Conservation (phyloP, 495 filamentous ascomycete genomes). For the Filosporella fistucella region DNA sequence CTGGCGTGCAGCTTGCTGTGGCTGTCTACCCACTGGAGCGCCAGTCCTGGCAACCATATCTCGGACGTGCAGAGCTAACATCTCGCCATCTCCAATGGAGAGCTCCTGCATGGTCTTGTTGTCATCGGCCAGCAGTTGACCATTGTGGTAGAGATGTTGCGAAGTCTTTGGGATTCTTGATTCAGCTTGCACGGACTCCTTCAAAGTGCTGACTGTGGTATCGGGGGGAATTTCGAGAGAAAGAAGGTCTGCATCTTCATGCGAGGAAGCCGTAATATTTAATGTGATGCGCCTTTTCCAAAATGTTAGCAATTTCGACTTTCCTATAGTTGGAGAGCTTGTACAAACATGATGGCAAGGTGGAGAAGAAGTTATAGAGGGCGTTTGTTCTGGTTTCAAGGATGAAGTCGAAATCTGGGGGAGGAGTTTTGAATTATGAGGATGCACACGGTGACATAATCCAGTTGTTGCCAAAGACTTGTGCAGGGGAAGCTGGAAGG, state of each 20-base stretch:
- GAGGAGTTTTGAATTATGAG: too few species aligned
- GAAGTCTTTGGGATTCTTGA: slow-evolving; percentile 44
- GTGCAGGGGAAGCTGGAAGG: too few species aligned
- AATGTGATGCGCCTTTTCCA: slow-evolving; percentile 85
- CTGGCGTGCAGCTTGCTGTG: slow-evolving; percentile 21
- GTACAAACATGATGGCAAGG: slow-evolving; percentile 23
- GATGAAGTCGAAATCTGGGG: too few species aligned
- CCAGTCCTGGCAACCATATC: slow-evolving; percentile 42
- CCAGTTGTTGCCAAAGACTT: too few species aligned
- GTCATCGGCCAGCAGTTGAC: slow-evolving; percentile 71
- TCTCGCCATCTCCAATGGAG: slow-evolving; percentile 83
- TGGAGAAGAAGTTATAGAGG: too few species aligned
- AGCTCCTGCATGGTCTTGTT: slow-evolving; percentile 74
- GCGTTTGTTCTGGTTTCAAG: too few species aligned
- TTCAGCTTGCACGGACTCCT: slow-evolving; percentile 70
- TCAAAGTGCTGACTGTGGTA: slow-evolving; percentile 83
- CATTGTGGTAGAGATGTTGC: slow-evolving; percentile 85
- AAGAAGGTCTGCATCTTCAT: slow-evolving; percentile 70
- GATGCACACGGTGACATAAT: too few species aligned
- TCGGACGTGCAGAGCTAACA: slow-evolving; percentile 80
- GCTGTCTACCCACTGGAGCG: slow-evolving; percentile 10
- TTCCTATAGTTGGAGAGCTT: not conserved
- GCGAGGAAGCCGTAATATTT: slow-evolving; percentile 68
- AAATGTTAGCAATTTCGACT: too few species aligned
- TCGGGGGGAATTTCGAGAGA: slow-evolving; percentile 77